Percentiles rank a stretch among this genome's conserved stretches.
These are phyloP conservation scores for Hypoxylon fragiforme DNA, from an alignment of 495 filamentous ascomycete species.

Conservation along the genomic window DNA sequence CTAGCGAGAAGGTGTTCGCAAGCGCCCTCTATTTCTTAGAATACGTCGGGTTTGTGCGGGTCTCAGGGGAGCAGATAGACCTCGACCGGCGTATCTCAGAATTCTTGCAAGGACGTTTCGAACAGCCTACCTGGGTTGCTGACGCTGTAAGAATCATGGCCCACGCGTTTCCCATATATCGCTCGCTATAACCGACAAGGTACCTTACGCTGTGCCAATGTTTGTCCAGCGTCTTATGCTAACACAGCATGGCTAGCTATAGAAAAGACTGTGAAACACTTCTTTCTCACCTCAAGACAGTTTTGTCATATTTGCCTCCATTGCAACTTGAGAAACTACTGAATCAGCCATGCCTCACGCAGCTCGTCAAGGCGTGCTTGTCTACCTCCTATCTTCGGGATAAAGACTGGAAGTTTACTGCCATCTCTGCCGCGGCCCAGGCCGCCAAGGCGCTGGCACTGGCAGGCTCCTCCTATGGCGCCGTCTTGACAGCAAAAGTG, in stretches of 20 bases:
- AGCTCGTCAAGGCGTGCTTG: constrained; percentile 13
- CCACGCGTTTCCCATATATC: constrained; percentile 11
- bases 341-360: constrained; percentile 1
- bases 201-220: no score
- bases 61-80: neutral
- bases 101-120: neutral
- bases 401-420: constrained; percentile 5
- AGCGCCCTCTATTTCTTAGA: neutral
- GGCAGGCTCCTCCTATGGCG: neutral
- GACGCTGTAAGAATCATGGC: constrained; percentile 7
- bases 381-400: constrained; percentile 9
- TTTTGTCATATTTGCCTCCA: neutral
- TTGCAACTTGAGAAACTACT: neutral
- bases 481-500: neutral
- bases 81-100: constrained; percentile 1
- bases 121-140: constrained; percentile 1
- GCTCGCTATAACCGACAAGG: neutral
- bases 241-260: neutral
- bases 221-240: no score
- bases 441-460: neutral
- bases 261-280: neutral
- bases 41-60: constrained; percentile 6
- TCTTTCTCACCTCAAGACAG: neutral
- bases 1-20: neutral
- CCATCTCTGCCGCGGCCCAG: neutral